These are phyloP conservation scores for Starmerella etchellsii DNA, from an alignment of 805 yeast species.

Conservation along the genomic window DNA sequence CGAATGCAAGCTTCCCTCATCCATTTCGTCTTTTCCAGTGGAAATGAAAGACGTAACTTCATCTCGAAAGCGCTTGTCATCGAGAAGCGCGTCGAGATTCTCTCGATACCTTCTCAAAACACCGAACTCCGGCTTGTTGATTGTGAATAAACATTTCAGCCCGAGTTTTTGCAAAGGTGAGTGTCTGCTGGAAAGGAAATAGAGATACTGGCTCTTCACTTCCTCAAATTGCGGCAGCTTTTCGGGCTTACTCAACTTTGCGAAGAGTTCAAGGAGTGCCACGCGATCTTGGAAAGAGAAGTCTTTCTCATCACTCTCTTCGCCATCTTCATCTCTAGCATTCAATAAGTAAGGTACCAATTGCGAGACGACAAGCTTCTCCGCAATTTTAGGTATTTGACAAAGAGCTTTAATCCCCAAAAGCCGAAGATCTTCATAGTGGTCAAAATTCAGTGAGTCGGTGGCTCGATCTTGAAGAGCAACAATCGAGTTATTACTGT, in stretches of 20 bases:
- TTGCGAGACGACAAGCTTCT: constrained; percentile 37
- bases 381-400: constrained; percentile 56
- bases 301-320: constrained; percentile 12
- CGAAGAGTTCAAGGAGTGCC: constrained; percentile 44
- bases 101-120: constrained; percentile 54
- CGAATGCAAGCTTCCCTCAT: constrained; percentile 38
- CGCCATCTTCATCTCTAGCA: constrained; percentile 5
- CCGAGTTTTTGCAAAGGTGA: constrained; percentile 59
- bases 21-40: constrained; percentile 30
- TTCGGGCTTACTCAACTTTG: constrained; percentile 51
- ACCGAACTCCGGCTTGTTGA: constrained; percentile 35
- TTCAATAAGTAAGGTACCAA: constrained; percentile 45
- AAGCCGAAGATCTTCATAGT: constrained; percentile 31
- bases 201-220: constrained; percentile 41
- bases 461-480: constrained; percentile 3
- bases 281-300: constrained; percentile 23
- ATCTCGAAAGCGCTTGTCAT: constrained; percentile 74
- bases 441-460: constrained; percentile 2
- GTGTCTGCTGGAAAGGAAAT: constrained; percentile 48
- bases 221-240: constrained; percentile 40
- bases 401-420: constrained; percentile 47
- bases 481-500: neutral
- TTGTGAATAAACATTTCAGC: constrained; percentile 52
- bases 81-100: constrained; percentile 59
- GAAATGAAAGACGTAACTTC: constrained; percentile 54